A percentile compares a stretch with the other conserved stretches of the same genome.
Evolutionary conservation across 768 basidiomycete species (phyloP).

Genomic region (Coprinellus micaceus): DNA sequence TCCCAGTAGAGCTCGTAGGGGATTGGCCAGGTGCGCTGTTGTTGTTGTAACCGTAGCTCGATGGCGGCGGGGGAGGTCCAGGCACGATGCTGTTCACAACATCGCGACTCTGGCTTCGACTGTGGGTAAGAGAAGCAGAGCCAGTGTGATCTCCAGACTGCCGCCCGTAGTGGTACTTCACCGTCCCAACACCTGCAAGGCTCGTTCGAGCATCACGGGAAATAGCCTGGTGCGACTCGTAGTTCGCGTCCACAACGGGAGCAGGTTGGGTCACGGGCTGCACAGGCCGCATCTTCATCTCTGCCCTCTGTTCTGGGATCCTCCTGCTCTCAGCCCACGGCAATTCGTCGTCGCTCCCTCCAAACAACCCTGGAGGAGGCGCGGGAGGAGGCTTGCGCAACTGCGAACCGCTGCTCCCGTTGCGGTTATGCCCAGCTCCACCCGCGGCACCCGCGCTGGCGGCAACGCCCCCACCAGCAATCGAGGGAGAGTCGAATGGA

Average conservation of each 20-base stretch:
- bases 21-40: too few species aligned
- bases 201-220: too few species aligned
- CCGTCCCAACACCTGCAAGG: neutral
- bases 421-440: too few species aligned
- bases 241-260: too few species aligned
- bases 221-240: too few species aligned
- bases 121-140: too few species aligned
- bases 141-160: neutral
- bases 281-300: neutral
- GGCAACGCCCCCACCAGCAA: neutral
- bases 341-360: neutral
- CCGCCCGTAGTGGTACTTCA: neutral
- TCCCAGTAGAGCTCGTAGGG: neutral
- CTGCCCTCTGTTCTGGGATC: neutral
- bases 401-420: too few species aligned
- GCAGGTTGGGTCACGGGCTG: neutral
- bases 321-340: slow-evolving; percentile 1
- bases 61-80: too few species aligned
- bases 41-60: too few species aligned
- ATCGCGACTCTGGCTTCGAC: too few species aligned
- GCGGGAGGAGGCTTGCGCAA: neutral
- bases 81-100: too few species aligned
- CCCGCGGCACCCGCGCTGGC: neutral
- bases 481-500: neutral
- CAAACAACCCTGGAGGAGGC: neutral